Base-by-base conservation (phyloP, 352 stramenopile genomes). In the Poterioochromonas sp. region DNA sequence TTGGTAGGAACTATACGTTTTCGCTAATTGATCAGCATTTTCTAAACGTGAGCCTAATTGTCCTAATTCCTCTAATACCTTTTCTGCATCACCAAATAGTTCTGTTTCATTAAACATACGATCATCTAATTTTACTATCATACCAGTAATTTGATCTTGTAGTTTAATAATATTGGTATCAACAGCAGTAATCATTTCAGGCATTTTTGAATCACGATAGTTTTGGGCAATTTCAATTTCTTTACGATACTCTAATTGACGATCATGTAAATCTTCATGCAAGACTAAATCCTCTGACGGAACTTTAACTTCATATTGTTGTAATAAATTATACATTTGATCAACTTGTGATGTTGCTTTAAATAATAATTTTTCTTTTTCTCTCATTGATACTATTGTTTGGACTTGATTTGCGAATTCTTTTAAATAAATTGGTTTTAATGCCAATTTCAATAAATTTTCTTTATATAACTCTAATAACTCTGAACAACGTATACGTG, bases 271-370 rank as follows among this genome's bases (percentile, higher is more conserved):
- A 58, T 95, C 90, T 73, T 95, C 90, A 32, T 95, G 81, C 69
- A 95, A 89, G 5, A 97, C 92, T 87, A 95, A 93, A 77, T 97
- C 93, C 77, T 97, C 90, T 0, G 89, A 91, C 5, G 88, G 91
- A 2, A 97, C 91, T 11, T 90, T 91, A 0, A 96, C 91, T 32
- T 91, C 88, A 76, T 97, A 95, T 22, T 86, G 89, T n/a, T 86
- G 84, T 0, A 97, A 84, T 22, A 97, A 82, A 0, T 90, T 85
- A 76, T 97, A 97, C 77, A 97, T 88, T 65, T 97, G 90, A 60
- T 97, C 92, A 26, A 96, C 29, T 58, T 77, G 53, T 26, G 37
- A 54, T 5, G 65, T 58, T 32, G 18, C 32, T 15, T 76, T 76
- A 29, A 53, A 78, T 15, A 76, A 39, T 20, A 12, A 34, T 41